Percentiles rank a stretch among this genome's conserved stretches.
Evolutionary conservation across 148 eudicot species (phyloP).

Genomic region (Rhododendron ferrugineum): DNA sequence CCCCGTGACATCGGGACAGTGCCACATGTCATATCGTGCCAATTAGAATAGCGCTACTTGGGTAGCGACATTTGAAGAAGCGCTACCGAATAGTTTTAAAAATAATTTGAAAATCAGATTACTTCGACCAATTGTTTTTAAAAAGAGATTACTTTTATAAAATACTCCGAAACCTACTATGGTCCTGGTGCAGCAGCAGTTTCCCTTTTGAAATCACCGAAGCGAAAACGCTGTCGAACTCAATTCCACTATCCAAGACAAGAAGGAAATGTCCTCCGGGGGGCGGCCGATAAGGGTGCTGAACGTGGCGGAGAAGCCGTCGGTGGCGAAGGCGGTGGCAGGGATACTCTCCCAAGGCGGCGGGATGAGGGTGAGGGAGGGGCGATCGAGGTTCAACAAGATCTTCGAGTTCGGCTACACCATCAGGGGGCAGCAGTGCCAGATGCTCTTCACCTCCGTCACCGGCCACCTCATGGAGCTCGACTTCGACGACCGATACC

Average conservation of each 20-base stretch:
- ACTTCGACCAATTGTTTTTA: no score
- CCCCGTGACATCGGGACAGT: no score
- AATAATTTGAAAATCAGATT: no score
- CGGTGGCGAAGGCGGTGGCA: slow-evolving; percentile 90
- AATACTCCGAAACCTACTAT: background rate
- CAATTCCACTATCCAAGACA: background rate
- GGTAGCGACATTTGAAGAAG: no score
- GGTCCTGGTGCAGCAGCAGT: background rate
- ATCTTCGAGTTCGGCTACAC: slow-evolving; percentile 72
- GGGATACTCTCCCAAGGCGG: slow-evolving; percentile 58
- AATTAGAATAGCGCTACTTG: no score
- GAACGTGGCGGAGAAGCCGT: slow-evolving; percentile 97
- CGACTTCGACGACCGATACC: slow-evolving; percentile 68
- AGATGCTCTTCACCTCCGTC: slow-evolving; percentile 87
- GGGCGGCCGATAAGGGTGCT: slow-evolving; percentile 56
- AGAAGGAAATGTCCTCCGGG: slow-evolving; percentile 11
- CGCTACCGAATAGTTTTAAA: no score
- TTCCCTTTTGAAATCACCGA: background rate
- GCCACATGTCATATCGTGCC: no score
- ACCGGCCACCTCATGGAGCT: slow-evolving; percentile 95
- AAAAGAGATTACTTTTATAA: no score
- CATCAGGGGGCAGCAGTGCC: slow-evolving; percentile 53
- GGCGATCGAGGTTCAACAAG: slow-evolving; percentile 79
- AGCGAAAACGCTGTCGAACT: background rate
- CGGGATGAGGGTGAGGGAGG: slow-evolving; percentile 45